Percentiles rank a stretch among this genome's conserved stretches.
Evolutionary conservation across 768 basidiomycete genomes (phyloP).

Genomic region (Strobilomyces dryophilus): DNA sequence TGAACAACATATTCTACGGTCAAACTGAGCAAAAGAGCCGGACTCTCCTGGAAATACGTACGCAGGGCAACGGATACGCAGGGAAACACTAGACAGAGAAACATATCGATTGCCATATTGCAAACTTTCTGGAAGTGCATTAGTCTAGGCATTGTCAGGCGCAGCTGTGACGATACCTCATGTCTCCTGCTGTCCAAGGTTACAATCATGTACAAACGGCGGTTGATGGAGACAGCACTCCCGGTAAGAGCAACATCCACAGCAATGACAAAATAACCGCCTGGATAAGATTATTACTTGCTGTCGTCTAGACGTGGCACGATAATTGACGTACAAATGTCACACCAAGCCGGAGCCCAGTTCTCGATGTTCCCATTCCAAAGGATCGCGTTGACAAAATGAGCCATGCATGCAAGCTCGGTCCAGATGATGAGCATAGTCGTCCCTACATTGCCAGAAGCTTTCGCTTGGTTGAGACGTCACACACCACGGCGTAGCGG

Average conservation of each 20-base stretch:
- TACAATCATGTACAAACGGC: conserved; percentile 45
- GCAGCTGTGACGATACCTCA: conserved; percentile 3
- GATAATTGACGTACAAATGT: conserved; percentile 41
- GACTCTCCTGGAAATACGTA: conserved; percentile 9
- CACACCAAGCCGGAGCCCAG: conserved; percentile 46
- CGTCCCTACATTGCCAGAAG: conserved; percentile 30
- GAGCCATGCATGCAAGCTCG: conserved; percentile 19
- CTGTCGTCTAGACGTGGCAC: not conserved
- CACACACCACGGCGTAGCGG: not conserved
- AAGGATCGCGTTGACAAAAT: conserved; percentile 34
- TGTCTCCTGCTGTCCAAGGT: conserved; percentile 12
- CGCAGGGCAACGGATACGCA: conserved; percentile 28
- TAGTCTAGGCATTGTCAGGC: not conserved
- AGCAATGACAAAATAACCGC: conserved; percentile 32
- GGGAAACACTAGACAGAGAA: conserved; percentile 32
- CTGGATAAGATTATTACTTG: conserved; percentile 7
- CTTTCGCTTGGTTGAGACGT: conserved; percentile 2
- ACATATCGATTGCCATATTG: conserved; percentile 23
- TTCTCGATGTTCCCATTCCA: conserved; percentile 34
- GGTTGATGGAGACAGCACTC: conserved; percentile 43
- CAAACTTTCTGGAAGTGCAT: conserved; percentile 20
- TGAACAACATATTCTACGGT: conserved; percentile 43
- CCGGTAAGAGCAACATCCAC: conserved; percentile 36
- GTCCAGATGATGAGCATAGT: conserved; percentile 34
- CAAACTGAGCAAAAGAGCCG: not conserved